phyloP scores from a whole-genome alignment of 2,329 filamentous ascomycete species.

The Monilinia aucupariae region DNA sequence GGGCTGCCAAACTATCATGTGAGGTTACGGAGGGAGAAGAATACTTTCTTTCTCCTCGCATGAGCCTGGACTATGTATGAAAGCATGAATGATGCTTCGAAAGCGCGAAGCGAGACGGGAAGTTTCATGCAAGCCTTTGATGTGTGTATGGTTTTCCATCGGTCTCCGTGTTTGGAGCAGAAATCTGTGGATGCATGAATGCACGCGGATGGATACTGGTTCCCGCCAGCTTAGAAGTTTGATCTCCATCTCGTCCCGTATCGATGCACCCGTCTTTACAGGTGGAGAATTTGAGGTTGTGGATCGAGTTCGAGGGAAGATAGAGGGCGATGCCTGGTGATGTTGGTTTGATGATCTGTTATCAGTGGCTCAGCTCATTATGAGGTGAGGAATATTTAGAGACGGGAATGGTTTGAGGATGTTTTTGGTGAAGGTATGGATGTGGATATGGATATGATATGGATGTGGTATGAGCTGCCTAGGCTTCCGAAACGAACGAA shows the following conservation, averaged over 20 bases:
- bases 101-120: background rate
- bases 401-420: constrained; percentile 10
- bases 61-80: background rate
- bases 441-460: too few species aligned
- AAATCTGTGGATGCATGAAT: background rate
- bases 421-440: background rate
- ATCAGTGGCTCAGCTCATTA: too few species aligned
- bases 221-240: background rate
- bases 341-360: background rate
- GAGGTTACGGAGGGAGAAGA: background rate
- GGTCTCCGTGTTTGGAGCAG: background rate
- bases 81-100: too few species aligned
- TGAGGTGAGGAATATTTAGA: background rate
- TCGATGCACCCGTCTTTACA: background rate
- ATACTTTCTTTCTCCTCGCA: background rate
- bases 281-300: too few species aligned
- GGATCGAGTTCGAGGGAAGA: background rate
- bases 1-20: background rate
- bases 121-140: constrained; percentile 14
- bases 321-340: background rate
- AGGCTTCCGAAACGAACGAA: too few species aligned
- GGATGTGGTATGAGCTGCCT: too few species aligned
- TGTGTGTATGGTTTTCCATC: background rate
- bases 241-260: background rate
- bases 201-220: background rate